These are phyloP conservation scores for Mycena vitilis DNA, from an alignment of 768 basidiomycete genomes.

Conservation along the genomic window DNA sequence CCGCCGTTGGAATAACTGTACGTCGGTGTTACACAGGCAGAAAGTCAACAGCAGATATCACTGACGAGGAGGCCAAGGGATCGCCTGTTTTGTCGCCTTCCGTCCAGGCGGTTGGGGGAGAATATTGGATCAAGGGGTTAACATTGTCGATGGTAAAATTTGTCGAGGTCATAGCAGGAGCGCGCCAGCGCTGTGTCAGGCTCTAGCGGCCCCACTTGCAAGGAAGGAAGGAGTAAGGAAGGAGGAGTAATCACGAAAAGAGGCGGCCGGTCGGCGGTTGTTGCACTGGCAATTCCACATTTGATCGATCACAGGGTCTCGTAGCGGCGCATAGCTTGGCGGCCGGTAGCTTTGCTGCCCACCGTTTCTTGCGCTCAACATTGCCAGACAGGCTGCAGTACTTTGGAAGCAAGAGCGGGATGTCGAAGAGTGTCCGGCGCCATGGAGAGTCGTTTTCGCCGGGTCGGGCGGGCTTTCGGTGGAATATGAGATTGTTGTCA, in stretches of 20 bases:
- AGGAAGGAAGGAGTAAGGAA: neutral
- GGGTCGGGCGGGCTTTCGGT: too few species aligned
- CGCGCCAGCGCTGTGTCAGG: constrained; percentile 19
- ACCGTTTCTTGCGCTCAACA: too few species aligned
- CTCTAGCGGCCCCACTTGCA: constrained; percentile 15
- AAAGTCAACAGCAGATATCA: neutral
- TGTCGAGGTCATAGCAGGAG: constrained; percentile 28
- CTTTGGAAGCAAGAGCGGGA: too few species aligned
- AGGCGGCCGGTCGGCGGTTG: too few species aligned
- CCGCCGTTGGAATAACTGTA: constrained; percentile 46
- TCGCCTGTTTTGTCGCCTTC: constrained; percentile 25
- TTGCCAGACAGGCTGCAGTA: too few species aligned
- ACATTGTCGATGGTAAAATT: constrained; percentile 38
- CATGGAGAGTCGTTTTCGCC: too few species aligned
- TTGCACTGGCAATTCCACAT: neutral
- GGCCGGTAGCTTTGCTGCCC: too few species aligned
- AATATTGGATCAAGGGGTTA: constrained; percentile 33
- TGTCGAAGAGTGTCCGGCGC: too few species aligned
- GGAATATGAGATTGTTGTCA: neutral
- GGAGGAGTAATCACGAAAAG: neutral
- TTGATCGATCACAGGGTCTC: neutral
- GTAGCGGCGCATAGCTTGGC: too few species aligned
- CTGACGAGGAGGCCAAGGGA: constrained; percentile 23
- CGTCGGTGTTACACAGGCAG: neutral
- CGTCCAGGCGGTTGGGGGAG: constrained; percentile 26